phyloP scores from a whole-genome alignment of 352 stramenopile genomes.

The Pythium rhizo-oryzae region DNA sequence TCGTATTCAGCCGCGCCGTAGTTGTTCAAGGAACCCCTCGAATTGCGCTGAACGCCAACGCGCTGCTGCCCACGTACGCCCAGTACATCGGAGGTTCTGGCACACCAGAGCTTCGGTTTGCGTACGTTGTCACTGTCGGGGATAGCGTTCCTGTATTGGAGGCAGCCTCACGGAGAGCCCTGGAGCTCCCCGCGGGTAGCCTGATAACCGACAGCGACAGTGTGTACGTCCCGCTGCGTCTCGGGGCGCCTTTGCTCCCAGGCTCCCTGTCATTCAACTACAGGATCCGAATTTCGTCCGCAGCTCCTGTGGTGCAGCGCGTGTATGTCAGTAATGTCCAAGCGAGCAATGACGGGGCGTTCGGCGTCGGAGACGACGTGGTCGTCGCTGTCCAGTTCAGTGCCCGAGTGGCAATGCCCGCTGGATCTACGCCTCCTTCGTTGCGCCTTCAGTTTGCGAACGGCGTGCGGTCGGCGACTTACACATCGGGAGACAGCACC shows the following conservation, averaged over 20 bases:
- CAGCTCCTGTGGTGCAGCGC: conserved; percentile 37
- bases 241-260: conserved; percentile 32
- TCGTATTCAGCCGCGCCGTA: conserved; percentile 50
- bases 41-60: conserved; percentile 55
- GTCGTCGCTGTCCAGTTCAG: conserved; percentile 54
- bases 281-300: conserved; percentile 50
- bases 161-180: conserved; percentile 39
- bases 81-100: conserved; percentile 57
- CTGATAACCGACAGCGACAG: conserved; percentile 49
- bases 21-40: conserved; percentile 54
- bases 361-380: conserved; percentile 54
- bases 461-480: conserved; percentile 32
- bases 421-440: conserved; percentile 17
- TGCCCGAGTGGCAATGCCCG: conserved; percentile 31
- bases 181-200: conserved; percentile 52
- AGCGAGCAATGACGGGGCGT: conserved; percentile 24
- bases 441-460: conserved; percentile 45
- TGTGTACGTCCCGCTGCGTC: conserved; percentile 50
- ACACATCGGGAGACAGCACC: conserved; percentile 46
- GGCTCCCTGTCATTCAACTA: conserved; percentile 52
- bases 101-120: conserved; percentile 45
- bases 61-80: conserved; percentile 37
- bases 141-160: conserved; percentile 54
- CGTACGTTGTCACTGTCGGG: conserved; percentile 53
- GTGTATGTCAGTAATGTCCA: conserved; percentile 41